A percentile compares a stretch with the other conserved stretches of the same genome.
phyloP scores from a whole-genome alignment of 2,329 filamentous ascomycete species.

The Tolypocladium tundrense region DNA sequence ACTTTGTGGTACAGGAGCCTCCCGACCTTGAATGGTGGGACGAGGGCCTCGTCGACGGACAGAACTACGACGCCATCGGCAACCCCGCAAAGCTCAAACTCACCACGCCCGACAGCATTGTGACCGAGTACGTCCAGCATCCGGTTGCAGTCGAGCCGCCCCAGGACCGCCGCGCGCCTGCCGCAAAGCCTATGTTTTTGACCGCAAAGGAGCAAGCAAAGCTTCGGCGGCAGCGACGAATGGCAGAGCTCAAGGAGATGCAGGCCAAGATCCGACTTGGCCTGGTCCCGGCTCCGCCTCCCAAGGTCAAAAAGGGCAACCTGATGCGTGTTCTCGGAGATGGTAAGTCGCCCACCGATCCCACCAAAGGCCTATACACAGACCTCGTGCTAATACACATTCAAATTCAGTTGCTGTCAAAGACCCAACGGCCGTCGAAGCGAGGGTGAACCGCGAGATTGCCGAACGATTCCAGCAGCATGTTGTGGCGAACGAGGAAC shows the following conservation, averaged over 20 bases:
- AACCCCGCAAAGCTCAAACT: slow-evolving; percentile 60
- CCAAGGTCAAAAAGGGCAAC: slow-evolving; percentile 95
- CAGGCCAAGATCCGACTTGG: slow-evolving; percentile 93
- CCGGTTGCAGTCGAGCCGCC: slow-evolving; percentile 85
- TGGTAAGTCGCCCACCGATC: slow-evolving; percentile 30
- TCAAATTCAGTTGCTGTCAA: slow-evolving; percentile 53
- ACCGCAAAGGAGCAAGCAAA: slow-evolving; percentile 89
- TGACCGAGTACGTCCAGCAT: slow-evolving; percentile 87
- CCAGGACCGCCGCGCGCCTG: slow-evolving; percentile 71
- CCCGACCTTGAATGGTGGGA: slow-evolving; percentile 98
- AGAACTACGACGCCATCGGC: slow-evolving; percentile 62
- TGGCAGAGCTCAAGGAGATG: slow-evolving; percentile 89
- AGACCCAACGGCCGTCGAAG: slow-evolving; percentile 94
- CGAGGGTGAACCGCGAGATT: slow-evolving; percentile 86
- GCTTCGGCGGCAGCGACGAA: slow-evolving; percentile 76
- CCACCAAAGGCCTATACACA: background rate
- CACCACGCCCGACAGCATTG: slow-evolving; percentile 67
- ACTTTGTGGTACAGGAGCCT: slow-evolving; percentile 73
- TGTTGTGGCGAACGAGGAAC: slow-evolving; percentile 66
- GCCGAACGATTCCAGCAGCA: slow-evolving; percentile 75
- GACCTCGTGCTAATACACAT: background rate
- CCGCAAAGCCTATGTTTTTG: slow-evolving; percentile 82
- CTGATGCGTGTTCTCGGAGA: slow-evolving; percentile 95
- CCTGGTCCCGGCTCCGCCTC: slow-evolving; percentile 77
- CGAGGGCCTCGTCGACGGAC: slow-evolving; percentile 69